A percentile compares a stretch with the other conserved stretches of the same genome.
phyloP scores from a whole-genome alignment of 73 alveolate genomes.

The Paramecium primaurelia region DNA sequence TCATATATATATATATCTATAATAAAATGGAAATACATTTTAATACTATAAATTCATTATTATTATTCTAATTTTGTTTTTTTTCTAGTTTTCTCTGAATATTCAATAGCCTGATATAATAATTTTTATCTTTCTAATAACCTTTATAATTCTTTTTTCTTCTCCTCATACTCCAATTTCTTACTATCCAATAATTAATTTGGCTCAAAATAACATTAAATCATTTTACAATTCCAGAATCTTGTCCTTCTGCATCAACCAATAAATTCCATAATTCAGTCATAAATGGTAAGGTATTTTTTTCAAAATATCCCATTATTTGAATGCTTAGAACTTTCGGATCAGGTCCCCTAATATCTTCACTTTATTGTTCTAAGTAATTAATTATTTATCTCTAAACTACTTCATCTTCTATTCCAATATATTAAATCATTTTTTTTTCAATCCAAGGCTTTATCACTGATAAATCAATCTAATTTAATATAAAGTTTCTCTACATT shows the following conservation, averaged over 20 bases:
- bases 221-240: neutral
- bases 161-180: neutral
- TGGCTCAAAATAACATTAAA: neutral
- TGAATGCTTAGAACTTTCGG: conserved; percentile 11
- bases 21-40: neutral
- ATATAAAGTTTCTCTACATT: neutral
- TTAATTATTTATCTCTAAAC: conserved; percentile 47
- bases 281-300: conserved; percentile 37
- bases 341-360: conserved; percentile 37
- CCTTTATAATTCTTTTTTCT: neutral
- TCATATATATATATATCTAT: neutral
- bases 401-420: conserved; percentile 52
- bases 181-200: neutral
- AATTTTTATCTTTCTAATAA: neutral
- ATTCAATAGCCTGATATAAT: neutral
- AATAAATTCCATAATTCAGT: conserved; percentile 29
- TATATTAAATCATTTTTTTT: neutral
- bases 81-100: neutral
- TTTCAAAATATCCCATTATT: conserved; percentile 45
- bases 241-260: conserved; percentile 1
- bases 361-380: conserved; percentile 32
- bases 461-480: conserved; percentile 25
- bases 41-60: neutral
- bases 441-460: conserved; percentile 26
- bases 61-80: neutral